Evolutionary conservation across 805 yeast species (phyloP), one percentile per base, ranked within the genome.

Genomic region (Saturnispora sekii): DNA sequence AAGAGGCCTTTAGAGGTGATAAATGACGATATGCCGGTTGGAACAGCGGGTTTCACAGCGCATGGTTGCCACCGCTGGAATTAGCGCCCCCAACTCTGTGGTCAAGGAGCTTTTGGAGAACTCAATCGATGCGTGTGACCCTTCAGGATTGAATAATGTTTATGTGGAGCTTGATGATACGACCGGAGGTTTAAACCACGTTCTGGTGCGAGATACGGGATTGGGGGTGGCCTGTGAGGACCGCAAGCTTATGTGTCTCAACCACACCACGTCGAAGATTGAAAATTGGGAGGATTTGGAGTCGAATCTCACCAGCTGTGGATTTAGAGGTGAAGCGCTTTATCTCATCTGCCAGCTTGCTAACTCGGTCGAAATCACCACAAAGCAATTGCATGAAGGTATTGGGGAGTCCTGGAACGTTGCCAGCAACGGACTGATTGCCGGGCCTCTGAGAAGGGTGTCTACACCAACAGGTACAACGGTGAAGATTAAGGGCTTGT

Each of bases 321-420:
- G 80, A 0, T 74, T 69, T 48, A 59, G 76, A 54, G 81, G 79
- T 7, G 73, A 72, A 47, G 76, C 77, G 0, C 53, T 76, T 7
- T 63, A 61, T 51, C 59, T 62, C 35, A 53, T 75, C 17, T 58
- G 66, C 21, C 64, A 53, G 38, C 46, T 64, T 18, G 53, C 59
- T 15, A 61, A 63, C 1, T 40, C 57, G 0, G 40, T 68, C 49
- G 57, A 58, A 35, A 54, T 70, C 0, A 51, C 51, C 9, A 59
- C 69, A 0, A 63, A 55, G 43, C 59, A 66, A 2, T 14, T 37
- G 4, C 36, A 43, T 0, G 72, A 68, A n/a, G 28, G 29, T 1
- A 48, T 59, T 21, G 69, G 62, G 1, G 64, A 64, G 39, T 51
- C 50, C 26, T 70, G 75, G 75, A 41, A 41, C 9, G 65, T 68